Evolutionary conservation across 768 basidiomycete species (phyloP).

Genomic region (Russula foetens): DNA sequence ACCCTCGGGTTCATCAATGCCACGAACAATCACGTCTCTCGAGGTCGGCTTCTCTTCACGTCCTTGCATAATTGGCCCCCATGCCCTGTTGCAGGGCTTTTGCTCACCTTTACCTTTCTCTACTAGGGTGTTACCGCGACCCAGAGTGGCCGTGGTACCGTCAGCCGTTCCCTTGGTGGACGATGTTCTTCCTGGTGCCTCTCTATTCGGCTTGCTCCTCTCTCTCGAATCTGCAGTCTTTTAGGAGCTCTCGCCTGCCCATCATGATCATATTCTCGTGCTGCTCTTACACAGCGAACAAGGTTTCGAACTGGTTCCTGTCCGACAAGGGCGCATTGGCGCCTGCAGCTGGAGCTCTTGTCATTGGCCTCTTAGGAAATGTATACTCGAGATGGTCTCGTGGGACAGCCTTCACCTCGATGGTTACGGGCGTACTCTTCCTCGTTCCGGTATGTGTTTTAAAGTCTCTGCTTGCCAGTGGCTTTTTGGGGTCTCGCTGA

Average conservation of each 20-base stretch:
- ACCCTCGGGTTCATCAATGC: constrained; percentile 27
- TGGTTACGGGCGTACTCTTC: constrained; percentile 92
- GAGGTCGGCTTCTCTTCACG: constrained; percentile 20
- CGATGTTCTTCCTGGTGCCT: constrained; percentile 69
- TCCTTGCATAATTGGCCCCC: background rate
- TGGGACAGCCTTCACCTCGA: constrained; percentile 82
- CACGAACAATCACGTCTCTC: constrained; percentile 25
- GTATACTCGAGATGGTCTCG: constrained; percentile 66
- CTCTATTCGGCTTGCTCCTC: constrained; percentile 68
- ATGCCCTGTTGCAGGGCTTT: background rate
- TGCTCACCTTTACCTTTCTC: background rate
- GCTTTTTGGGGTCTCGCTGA: background rate
- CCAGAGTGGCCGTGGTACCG: constrained; percentile 70
- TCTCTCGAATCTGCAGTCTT: constrained; percentile 66
- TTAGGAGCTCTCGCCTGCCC: constrained; percentile 59
- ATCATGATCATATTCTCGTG: constrained; percentile 78
- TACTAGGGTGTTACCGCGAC: constrained; percentile 64
- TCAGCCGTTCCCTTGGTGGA: constrained; percentile 76
- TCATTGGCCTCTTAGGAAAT: constrained; percentile 74
- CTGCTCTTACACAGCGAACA: constrained; percentile 63
- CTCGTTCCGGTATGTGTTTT: constrained; percentile 64
- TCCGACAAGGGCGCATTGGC: constrained; percentile 66
- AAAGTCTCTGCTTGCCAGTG: background rate
- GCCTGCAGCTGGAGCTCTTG: constrained; percentile 70
- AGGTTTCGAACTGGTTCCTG: constrained; percentile 49